Evolutionary conservation across 2,329 filamentous ascomycete species (phyloP).

Genomic region (Phyllosticta citribraziliensis): DNA sequence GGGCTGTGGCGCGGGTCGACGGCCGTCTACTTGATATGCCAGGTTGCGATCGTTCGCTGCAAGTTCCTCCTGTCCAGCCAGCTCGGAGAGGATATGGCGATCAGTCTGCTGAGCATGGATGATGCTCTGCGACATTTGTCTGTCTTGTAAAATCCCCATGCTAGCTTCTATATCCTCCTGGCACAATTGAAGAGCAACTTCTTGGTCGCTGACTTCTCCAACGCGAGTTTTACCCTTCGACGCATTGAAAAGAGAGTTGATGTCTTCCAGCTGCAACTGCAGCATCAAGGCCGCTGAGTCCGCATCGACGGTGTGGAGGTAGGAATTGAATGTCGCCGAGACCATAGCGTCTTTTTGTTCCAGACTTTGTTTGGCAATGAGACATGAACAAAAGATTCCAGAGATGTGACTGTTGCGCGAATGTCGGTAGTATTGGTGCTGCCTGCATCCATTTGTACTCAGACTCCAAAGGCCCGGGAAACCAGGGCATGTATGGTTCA

Average conservation of each 20-base stretch:
- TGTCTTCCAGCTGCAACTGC: slow-evolving; percentile 6
- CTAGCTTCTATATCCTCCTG: background rate
- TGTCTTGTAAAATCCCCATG: background rate
- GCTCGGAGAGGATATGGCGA: background rate
- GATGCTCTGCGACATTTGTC: slow-evolving; percentile 3
- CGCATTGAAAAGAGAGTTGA: background rate
- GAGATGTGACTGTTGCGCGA: too few species aligned
- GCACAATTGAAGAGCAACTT: background rate
- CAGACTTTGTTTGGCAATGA: too few species aligned
- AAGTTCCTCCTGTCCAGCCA: background rate
- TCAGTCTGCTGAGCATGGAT: background rate
- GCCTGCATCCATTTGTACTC: too few species aligned
- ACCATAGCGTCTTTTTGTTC: too few species aligned
- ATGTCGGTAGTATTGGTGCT: too few species aligned
- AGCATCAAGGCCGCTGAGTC: background rate
- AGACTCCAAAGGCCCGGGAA: too few species aligned
- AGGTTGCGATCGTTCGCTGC: background rate
- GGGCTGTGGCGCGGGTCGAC: too few species aligned
- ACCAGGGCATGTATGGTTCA: too few species aligned
- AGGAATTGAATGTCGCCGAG: too few species aligned
- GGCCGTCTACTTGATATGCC: background rate
- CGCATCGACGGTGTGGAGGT: background rate
- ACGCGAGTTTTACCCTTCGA: background rate
- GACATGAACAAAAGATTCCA: too few species aligned
- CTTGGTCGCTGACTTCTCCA: background rate